Evolutionary conservation across 2,329 filamentous ascomycete species (phyloP).

Genomic region (Atkinsonella hypoxylon): DNA sequence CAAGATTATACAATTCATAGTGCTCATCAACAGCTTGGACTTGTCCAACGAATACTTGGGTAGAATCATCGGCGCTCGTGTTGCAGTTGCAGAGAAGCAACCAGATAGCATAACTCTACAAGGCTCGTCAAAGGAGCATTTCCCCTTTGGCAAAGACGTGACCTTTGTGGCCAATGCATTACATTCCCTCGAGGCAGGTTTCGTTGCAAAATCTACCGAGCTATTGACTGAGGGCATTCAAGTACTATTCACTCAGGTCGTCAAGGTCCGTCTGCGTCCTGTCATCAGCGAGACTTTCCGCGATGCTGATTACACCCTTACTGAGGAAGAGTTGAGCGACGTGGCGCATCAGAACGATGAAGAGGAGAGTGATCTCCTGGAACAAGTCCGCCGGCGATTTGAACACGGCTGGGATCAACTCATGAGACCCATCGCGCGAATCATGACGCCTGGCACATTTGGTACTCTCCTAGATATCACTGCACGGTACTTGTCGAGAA

Average conservation of each 20-base stretch:
- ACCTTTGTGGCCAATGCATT: slow-evolving; percentile 57
- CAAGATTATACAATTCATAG: slow-evolving; percentile 77
- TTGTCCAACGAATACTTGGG: slow-evolving; percentile 82
- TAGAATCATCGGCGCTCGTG: slow-evolving; percentile 65
- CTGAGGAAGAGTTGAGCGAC: slow-evolving; percentile 48
- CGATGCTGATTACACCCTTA: slow-evolving; percentile 73
- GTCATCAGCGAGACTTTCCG: slow-evolving; percentile 83
- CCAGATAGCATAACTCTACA: slow-evolving; percentile 23
- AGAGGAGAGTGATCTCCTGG: slow-evolving; percentile 41
- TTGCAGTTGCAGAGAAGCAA: slow-evolving; percentile 33
- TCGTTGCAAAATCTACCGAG: slow-evolving; percentile 67
- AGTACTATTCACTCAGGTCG: slow-evolving; percentile 77
- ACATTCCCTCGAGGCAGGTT: slow-evolving; percentile 55
- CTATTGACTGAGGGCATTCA: slow-evolving; percentile 73
- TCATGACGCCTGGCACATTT: slow-evolving; percentile 70
- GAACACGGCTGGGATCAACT: slow-evolving; percentile 76
- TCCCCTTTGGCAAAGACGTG: slow-evolving; percentile 71
- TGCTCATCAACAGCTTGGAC: slow-evolving; percentile 92
- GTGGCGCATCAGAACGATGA: slow-evolving; percentile 41
- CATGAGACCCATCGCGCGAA: slow-evolving; percentile 70
- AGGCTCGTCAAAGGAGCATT: slow-evolving; percentile 48
- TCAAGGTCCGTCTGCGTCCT: slow-evolving; percentile 73
- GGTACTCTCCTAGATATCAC: slow-evolving; percentile 64
- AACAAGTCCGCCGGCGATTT: slow-evolving; percentile 68
- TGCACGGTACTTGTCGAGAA: slow-evolving; percentile 59